Evolutionary conservation across 177 flowering plant species (phyloP), one percentile per base, ranked within the genome.

Genomic region (Telopea speciosissima): DNA sequence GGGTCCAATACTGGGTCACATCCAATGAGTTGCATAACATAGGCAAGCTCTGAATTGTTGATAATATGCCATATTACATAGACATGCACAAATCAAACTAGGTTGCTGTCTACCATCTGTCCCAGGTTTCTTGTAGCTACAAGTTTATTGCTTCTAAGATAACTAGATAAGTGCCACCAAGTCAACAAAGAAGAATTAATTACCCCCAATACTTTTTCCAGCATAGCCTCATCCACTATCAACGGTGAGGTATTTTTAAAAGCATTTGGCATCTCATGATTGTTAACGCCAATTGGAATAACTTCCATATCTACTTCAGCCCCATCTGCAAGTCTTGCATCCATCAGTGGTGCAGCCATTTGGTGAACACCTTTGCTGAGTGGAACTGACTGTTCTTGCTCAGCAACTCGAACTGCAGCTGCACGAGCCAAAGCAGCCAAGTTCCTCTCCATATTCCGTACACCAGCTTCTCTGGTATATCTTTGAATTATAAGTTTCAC

Each of bases 391-490:
- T 81, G 80, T 68, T 90, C 96, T 83, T 88, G 91, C 83, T 91
- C 98, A 73, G 96, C 95, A 78, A 93, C 91, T 81, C 72, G 86
- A 31, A 96, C 98, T 69, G 97, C 99, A 54, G 96, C 98, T 61
- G 97, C 96, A 79, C 98, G 97, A 79, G 99, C 98, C 85, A 96
- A 77, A 45, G 99, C 95, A 79, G 98, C 98, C 71, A 96, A 81
- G 83, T 86, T 91, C 75, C 99, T 87, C 77, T 96, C 98, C 72
- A 96, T 80, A 79, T 81, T 90, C 64, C 99, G 80, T 16, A 96
- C 97, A 80, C 99, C 99, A 78, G 99, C 99, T 82, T 96, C 99
- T 80, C 98, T 87, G 45, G 99, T 96, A 79, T 96, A 96, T 71
- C 89, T 83, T 76, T 88, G 88, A 76, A 96, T 91, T 26, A 96